Conservation (phyloP, 148 eudicot species). For the Silene uniflora region DNA sequence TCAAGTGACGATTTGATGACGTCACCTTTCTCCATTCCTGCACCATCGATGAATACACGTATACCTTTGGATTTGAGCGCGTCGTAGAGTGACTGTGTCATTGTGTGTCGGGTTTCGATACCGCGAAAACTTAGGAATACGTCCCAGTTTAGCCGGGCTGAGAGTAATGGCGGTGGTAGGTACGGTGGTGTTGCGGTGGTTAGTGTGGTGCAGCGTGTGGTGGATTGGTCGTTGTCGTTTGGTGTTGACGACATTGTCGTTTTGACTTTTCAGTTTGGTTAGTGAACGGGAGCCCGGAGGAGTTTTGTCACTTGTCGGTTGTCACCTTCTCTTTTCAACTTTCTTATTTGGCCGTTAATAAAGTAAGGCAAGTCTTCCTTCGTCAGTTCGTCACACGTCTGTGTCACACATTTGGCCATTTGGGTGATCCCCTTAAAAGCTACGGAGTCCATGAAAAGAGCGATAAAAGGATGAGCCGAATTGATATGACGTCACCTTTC, state of each 20-base stretch:
- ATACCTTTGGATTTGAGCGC: constrained; percentile 21
- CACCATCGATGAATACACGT: constrained; percentile 38
- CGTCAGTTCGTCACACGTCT: no score
- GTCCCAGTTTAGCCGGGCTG: constrained; percentile 36
- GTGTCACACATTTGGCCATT: no score
- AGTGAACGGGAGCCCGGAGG: no score
- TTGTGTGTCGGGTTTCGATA: constrained; percentile 33
- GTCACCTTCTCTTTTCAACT: no score
- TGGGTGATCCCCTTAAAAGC: no score
- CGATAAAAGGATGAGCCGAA: no score
- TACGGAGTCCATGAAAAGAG: no score
- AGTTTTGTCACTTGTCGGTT: no score
- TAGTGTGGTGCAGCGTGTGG: neutral
- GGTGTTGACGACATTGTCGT: neutral
- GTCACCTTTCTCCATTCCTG: no score
- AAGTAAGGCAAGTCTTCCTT: no score
- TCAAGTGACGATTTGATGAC: constrained; percentile 27
- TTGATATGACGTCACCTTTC: no score
- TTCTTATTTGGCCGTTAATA: no score
- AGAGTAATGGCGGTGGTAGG: constrained; percentile 29
- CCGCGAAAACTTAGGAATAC: constrained; percentile 46
- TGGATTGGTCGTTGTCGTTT: neutral
- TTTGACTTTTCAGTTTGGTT: neutral
- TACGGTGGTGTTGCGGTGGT: constrained; percentile 5
- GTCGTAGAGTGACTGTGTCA: constrained; percentile 20